Evolutionary conservation across 768 basidiomycete species (phyloP).

Genomic region (Tylopilus sp.): DNA sequence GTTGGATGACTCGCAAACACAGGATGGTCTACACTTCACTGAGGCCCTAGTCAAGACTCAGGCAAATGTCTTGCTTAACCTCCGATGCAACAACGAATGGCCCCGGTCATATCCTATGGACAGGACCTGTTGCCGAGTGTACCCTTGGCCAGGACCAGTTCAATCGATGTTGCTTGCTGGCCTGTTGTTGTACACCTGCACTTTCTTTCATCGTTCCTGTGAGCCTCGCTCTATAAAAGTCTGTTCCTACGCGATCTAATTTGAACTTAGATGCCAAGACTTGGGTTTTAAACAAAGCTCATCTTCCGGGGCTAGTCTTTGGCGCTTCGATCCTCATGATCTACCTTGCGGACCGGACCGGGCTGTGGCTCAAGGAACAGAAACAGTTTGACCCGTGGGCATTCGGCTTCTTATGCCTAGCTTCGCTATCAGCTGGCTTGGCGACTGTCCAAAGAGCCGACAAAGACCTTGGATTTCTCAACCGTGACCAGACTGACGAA

Average conservation of each 20-base stretch:
- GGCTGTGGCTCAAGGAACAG: slow-evolving; percentile 85
- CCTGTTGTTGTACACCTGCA: slow-evolving; percentile 51
- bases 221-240: slow-evolving; percentile 3
- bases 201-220: slow-evolving; percentile 38
- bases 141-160: slow-evolving; percentile 59
- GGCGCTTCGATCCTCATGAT: slow-evolving; percentile 65
- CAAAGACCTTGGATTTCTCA: slow-evolving; percentile 85
- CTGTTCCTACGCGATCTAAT: slow-evolving; percentile 16
- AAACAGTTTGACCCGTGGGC: slow-evolving; percentile 74
- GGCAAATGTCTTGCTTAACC: slow-evolving; percentile 73
- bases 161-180: slow-evolving; percentile 51
- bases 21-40: slow-evolving; percentile 83
- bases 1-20: slow-evolving; percentile 68
- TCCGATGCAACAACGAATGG: slow-evolving; percentile 73
- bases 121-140: slow-evolving; percentile 79
- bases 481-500: slow-evolving; percentile 91
- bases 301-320: slow-evolving; percentile 52
- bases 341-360: slow-evolving; percentile 81
- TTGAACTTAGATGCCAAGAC: slow-evolving; percentile 14
- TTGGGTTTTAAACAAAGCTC: slow-evolving; percentile 14
- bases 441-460: slow-evolving; percentile 65
- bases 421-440: slow-evolving; percentile 55
- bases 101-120: slow-evolving; percentile 61
- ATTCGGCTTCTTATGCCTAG: slow-evolving; percentile 59
- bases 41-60: slow-evolving; percentile 60